phyloP scores from a whole-genome alignment of 768 basidiomycete genomes.

The Mycena haematopus region DNA sequence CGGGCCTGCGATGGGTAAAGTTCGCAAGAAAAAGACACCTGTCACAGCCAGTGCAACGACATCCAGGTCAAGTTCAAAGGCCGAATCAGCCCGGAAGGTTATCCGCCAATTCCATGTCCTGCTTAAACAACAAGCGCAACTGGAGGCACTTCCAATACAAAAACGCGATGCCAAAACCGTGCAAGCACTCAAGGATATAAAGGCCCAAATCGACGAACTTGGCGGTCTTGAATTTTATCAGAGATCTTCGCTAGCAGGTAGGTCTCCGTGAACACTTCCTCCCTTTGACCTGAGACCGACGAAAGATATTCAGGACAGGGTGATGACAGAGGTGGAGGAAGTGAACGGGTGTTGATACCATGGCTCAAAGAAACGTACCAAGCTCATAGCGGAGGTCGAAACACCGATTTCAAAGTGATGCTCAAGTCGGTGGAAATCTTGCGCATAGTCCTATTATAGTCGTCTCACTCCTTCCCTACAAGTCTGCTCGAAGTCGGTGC shows the following conservation, averaged over 20 bases:
- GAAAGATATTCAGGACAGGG: conserved; percentile 64
- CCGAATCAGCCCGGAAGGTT: conserved; percentile 67
- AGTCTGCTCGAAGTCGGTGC: conserved; percentile 93
- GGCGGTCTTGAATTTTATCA: conserved; percentile 87
- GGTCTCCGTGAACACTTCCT: conserved; percentile 49
- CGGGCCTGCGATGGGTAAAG: conserved; percentile 44
- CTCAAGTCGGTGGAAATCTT: conserved; percentile 43
- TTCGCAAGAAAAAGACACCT: conserved; percentile 52
- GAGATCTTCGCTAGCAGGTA: conserved; percentile 81
- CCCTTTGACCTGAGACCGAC: neutral
- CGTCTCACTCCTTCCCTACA: neutral
- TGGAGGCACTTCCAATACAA: conserved; percentile 40
- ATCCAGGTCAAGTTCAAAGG: conserved; percentile 52
- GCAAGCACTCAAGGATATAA: conserved; percentile 56
- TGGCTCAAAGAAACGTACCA: conserved; percentile 71
- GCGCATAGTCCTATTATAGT: neutral
- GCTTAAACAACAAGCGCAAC: conserved; percentile 68
- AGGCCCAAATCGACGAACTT: conserved; percentile 65
- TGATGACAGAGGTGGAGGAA: conserved; percentile 85
- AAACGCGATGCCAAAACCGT: conserved; percentile 32
- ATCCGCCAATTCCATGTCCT: conserved; percentile 86
- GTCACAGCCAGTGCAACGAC: conserved; percentile 42
- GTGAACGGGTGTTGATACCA: conserved; percentile 75
- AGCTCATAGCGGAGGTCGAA: conserved; percentile 27
- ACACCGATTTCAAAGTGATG: conserved; percentile 30